phyloP scores from a whole-genome alignment of 2,329 filamentous ascomycete genomes.

The Cercospora sp. region DNA sequence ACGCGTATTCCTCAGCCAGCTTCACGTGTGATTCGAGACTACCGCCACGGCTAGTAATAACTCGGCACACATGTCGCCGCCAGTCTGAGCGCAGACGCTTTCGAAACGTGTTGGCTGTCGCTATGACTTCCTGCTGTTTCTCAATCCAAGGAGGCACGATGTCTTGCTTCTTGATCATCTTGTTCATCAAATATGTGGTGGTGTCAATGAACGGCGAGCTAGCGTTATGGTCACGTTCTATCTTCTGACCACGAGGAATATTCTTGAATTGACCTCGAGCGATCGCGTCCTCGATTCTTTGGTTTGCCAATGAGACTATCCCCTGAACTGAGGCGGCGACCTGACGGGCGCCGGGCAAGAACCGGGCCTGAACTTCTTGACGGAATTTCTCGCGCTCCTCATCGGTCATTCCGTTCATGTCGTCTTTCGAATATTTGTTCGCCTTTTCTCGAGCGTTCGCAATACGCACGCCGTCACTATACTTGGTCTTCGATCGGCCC shows the following conservation, averaged over 20 bases:
- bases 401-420: conserved; percentile 62
- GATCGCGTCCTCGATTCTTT: conserved; percentile 92
- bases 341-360: conserved; percentile 68
- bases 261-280: conserved; percentile 85
- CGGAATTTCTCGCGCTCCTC: conserved; percentile 71
- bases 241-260: conserved; percentile 74
- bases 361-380: conserved; percentile 76
- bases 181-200: conserved; percentile 97
- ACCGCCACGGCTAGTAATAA: conserved; percentile 77
- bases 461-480: conserved; percentile 52
- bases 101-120: conserved; percentile 69
- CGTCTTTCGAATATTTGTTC: conserved; percentile 54
- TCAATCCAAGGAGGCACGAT: conserved; percentile 98
- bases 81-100: conserved; percentile 76
- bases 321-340: conserved; percentile 78
- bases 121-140: conserved; percentile 87
- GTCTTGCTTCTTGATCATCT: conserved; percentile 95
- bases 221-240: conserved; percentile 79
- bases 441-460: conserved; percentile 61
- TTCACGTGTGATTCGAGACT: conserved; percentile 70
- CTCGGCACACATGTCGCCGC: conserved; percentile 76
- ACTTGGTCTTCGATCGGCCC: conserved; percentile 42
- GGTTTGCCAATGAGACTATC: conserved; percentile 79
- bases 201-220: conserved; percentile 91
- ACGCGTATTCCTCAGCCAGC: conserved; percentile 71